Conservation (phyloP, 768 basidiomycete species). For the Sporobolomyces pararoseus region DNA sequence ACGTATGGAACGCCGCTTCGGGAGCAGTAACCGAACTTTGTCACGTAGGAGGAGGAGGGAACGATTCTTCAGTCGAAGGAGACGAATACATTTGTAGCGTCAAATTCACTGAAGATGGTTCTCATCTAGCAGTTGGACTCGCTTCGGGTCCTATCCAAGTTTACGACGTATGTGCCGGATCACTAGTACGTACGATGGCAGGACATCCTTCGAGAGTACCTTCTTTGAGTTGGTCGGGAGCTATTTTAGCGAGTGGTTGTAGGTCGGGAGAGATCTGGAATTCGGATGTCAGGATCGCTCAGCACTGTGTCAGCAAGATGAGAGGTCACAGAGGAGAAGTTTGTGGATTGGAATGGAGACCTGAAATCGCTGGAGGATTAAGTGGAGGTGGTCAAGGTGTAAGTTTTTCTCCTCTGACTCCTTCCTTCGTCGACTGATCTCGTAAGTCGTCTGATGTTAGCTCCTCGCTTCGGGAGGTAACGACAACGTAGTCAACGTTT, state of each 20-base stretch:
- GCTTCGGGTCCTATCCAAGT: constrained; percentile 83
- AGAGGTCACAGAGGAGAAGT: constrained; percentile 88
- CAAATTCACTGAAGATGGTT: constrained; percentile 52
- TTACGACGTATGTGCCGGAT: constrained; percentile 80
- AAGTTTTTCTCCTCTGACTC: not conserved
- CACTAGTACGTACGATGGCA: constrained; percentile 81
- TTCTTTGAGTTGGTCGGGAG: constrained; percentile 73
- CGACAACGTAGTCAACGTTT: constrained; percentile 96
- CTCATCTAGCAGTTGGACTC: constrained; percentile 74
- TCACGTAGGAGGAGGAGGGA: constrained; percentile 55
- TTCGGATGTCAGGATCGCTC: constrained; percentile 82
- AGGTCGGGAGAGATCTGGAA: constrained; percentile 94
- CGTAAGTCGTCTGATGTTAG: constrained; percentile 46
- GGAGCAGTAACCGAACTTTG: constrained; percentile 67
- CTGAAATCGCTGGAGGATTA: constrained; percentile 60
- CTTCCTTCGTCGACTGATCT: not conserved
- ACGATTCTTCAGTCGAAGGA: constrained; percentile 45
- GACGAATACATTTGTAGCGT: constrained; percentile 45
- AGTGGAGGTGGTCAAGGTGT: constrained; percentile 44
- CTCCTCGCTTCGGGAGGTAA: constrained; percentile 91
- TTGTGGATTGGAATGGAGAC: constrained; percentile 83
- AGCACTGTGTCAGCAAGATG: constrained; percentile 85
- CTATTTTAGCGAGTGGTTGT: constrained; percentile 81
- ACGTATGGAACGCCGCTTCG: constrained; percentile 89
- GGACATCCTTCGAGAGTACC: constrained; percentile 82